Evolutionary conservation across 768 basidiomycete genomes (phyloP), one percentile per base, ranked within the genome.

Genomic region (Calocera viscosa): DNA sequence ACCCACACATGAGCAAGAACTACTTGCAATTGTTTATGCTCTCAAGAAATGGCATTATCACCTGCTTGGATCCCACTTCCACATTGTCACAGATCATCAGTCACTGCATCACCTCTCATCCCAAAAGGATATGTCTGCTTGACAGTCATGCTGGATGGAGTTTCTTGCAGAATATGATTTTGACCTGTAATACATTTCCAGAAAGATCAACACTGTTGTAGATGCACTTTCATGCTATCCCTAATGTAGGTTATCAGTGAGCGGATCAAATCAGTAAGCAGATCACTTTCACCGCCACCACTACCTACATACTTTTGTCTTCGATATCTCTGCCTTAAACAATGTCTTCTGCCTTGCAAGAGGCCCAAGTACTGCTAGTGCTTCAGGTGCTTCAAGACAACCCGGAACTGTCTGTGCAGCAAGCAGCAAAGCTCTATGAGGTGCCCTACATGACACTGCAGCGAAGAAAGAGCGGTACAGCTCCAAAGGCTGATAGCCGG

Each of bases 101-200:
- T 78, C 78, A 0, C 70, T 80, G 1, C 72, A 38, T 14, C 35
- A 38, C 38, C 77, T 80, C 64, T 11, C 71, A 1, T 68, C 65
- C 0, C 79, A 81, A 65, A 41, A 65, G 1, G 71, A 78, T 24
- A 68, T 82, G 0, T 79, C 75, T 0, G 67, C 72, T 0, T 65
- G 76, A 0, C 81, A 80, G 34, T 74, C 74, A 0, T 68, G 75
- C 0, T 82, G 81, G 82, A 30, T 77, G 2, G 75, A 81, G 66
- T 75, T 76, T 24, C 67, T 83, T 0, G 65, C 69, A 0, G 70
- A 77, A 17, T 38, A 38, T 67, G 75, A 81, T 40, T 72, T 71
- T 60, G 43, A 69, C 0, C 76, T 81, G 19, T 60, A 65, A 1
- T 81, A 81, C 65, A 67, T 82, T 72, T 63, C 70, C 0, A 81